Base-by-base conservation (phyloP, 108 stramenopile genomes). In the Discostella pseudostelligera region DNA sequence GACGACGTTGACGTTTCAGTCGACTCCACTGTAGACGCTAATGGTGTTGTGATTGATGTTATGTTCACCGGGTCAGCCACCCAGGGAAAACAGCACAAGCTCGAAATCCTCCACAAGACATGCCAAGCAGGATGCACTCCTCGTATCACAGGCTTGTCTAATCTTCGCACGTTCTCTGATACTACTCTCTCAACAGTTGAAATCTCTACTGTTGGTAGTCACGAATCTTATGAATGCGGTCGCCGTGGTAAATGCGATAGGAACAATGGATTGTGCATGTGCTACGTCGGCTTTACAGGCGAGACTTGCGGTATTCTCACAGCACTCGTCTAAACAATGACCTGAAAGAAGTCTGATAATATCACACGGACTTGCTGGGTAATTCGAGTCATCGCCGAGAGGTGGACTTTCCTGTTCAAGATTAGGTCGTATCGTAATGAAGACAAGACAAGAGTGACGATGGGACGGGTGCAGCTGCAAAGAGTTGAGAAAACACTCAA, bases 231-330 rank as follows among this genome's bases (percentile, higher is more conserved):
- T 39, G 90, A 92, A 54, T 92, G 90, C 61, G 80, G 84, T 48
- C 80, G 80, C 58, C 86, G 84, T 19, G 89, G 89, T 49, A 75
- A 76, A 46, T 93, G 92, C 70, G 74, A 89, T 76, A 69, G 84
- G 59, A 37, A 48, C 21, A 81, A 79, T 19, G 89, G 92, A 36
- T 9, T 84, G 46, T 93, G 92, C 82, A 37, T 59, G 9, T 93
- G 92, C 73, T 91, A 78, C 70, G 56, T 63, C 14, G 92, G 92
- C 0, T 88, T 75, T 70, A 72, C 63, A 7, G 63, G 71, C 13
- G 71, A 56, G 12, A 64, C 71, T n/a, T 72, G 71, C 39, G 19
- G 47, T 26, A 48, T 64, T 50, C 55, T 72, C 17, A 65, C 54
- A 3, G 71, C 71, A 19, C 71, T 72, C 14, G 71, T 56, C 0